Evolutionary conservation across 192 early-diverging fungal species (phyloP), one percentile per base, ranked within the genome.

Genomic region (Coemansia sp.): DNA sequence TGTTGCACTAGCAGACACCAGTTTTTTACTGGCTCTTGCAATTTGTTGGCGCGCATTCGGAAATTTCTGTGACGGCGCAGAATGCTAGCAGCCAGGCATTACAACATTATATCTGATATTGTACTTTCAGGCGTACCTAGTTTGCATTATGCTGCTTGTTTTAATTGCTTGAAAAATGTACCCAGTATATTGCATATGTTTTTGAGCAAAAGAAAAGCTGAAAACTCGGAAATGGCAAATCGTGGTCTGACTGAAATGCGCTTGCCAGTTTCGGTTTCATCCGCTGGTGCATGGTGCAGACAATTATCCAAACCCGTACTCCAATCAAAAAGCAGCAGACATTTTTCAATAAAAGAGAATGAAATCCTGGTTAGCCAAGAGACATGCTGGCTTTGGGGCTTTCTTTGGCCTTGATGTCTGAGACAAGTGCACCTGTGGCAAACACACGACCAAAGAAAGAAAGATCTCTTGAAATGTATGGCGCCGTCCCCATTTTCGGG

Each of bases 151-250:
- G 14, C 4, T 44, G 40, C 40, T 44, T 44, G 40, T 44, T 12
- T 44, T 10, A 44, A 15, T 44, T 44, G 11, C 15, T 44, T 44
- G 14, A 44, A 44, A 14, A 44, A 14, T 44, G 40, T 44, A n/a
- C 15, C 15, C 15, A 14, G 40, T 44, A 15, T 44, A 44, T 44
- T 44, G 40, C 40, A 44, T 44, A 9, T 44, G 11, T 44, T 44
- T 44, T 44, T 44, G 40, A 44, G 40, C 40, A 44, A 44, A 44
- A 44, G 15, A 44, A 44, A 44, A 44, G 40, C 40, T 44, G 40
- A 12, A 44, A 44, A 44, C 40, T 44, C 40, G 40, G 40, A 44
- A 44, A 44, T n/a, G 11, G 40, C 5, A 44, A 44, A 44, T 44
- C 3, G 5, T 44, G 40, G 40, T 44, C 15, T 14, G 10, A n/a